Evolutionary conservation across 805 yeast genomes (phyloP), one percentile per base, ranked within the genome.

Genomic region (Metschnikowia peoriensis): DNA sequence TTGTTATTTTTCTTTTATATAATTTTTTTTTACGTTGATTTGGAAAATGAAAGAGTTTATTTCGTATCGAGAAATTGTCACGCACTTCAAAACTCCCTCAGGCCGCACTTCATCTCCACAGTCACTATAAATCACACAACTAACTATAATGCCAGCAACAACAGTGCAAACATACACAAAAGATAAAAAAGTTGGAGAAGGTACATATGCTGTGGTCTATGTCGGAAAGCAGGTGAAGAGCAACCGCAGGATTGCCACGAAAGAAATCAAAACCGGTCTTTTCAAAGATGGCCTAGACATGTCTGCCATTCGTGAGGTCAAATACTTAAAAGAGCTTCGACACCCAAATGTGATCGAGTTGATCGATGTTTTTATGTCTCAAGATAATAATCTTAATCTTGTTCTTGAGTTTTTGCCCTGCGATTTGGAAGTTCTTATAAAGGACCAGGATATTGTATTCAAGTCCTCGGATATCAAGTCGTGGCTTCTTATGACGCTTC

Each of bases 191-290:
- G 97, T 94, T 29, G 99, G 99, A 65, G 99, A 94, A 72, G 99
- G 99, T 70, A 94, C 99, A 0, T 94, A 93, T 73, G 99, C 99
- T 44, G 96, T 92, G 51, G 99, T 94, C 6, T 90, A 85, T 63
- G 76, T 92, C 14, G 98, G 98, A 1, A 82, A 78, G 40, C 87
- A 87, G 64, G 59, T 75, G 11, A 78, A 82, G 29, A 68, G 70
- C 46, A 71, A 67, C 6, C 70, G 92, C 49, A 76, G 78, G 47
- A 86, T 94, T 35, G 99, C 99, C 58, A 86, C 96, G 54, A 94
- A 94, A 66, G 97, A 91, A 74, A 94, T 94, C 77, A 94, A 94
- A 64, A 87, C 96, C 0, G 96, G 96, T 1, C 85, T 88, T 54
- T 92, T 92, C 74, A 90, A 91, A 67, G 98, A 94, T 71, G 99